Evolutionary conservation across 805 yeast genomes (phyloP).

Genomic region (Cyberlindnera saturnus): DNA sequence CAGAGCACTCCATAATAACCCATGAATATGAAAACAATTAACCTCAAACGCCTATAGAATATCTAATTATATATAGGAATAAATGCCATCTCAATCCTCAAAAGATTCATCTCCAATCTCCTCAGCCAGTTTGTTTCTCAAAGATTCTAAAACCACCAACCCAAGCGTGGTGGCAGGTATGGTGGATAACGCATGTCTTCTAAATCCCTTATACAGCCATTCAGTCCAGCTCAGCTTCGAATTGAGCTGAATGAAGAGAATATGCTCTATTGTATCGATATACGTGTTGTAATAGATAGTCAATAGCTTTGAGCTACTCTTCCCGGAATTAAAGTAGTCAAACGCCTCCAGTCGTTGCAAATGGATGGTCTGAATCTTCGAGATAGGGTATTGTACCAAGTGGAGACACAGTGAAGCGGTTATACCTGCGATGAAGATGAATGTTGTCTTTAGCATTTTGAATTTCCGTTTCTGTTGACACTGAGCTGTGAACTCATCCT

Average conservation of each 20-base stretch:
- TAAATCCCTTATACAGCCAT: conserved; percentile 77
- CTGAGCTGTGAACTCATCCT: conserved; percentile 20
- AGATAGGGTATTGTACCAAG: conserved; percentile 76
- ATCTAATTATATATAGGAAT: too few relatives aligned
- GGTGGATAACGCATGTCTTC: conserved; percentile 61
- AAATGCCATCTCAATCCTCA: not conserved
- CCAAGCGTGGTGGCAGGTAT: conserved; percentile 91
- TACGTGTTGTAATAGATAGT: conserved; percentile 67
- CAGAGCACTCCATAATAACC: too few relatives aligned
- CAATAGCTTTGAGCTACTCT: conserved; percentile 11
- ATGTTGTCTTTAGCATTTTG: conserved; percentile 56
- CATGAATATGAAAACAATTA: too few relatives aligned
- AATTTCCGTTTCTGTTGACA: conserved; percentile 23
- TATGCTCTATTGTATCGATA: conserved; percentile 63
- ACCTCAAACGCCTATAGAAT: too few relatives aligned
- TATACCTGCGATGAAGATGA: conserved; percentile 79
- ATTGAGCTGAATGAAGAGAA: conserved; percentile 45
- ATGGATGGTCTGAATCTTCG: conserved; percentile 75
- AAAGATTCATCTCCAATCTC: conserved; percentile 10
- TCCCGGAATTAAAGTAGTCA: conserved; percentile 45
- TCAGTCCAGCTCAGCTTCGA: conserved; percentile 51
- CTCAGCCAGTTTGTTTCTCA: conserved; percentile 41
- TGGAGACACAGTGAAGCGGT: conserved; percentile 75
- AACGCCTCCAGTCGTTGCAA: conserved; percentile 73
- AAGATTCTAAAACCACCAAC: conserved; percentile 73